These are phyloP conservation scores for Arthrocladium fulminans DNA, from an alignment of 2,329 filamentous ascomycete genomes.

Conservation along the genomic window DNA sequence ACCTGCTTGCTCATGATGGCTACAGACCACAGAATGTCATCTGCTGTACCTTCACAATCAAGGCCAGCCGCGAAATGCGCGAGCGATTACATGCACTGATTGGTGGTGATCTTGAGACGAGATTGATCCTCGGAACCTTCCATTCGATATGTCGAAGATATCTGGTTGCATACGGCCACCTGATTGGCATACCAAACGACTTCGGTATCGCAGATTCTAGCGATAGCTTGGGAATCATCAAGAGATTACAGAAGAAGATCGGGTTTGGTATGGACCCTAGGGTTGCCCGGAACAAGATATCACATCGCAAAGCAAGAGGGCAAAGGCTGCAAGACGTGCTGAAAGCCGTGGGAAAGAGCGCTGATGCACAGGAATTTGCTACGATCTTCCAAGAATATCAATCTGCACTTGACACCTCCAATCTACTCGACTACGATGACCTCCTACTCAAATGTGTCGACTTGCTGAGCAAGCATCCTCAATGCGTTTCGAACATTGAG, in stretches of 20 bases:
- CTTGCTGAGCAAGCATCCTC: conserved; percentile 61
- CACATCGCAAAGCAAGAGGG: conserved; percentile 50
- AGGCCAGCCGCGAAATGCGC: conserved; percentile 89
- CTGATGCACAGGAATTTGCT: conserved; percentile 57
- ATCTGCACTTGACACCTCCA: conserved; percentile 61
- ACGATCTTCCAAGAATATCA: conserved; percentile 68
- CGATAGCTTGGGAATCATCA: conserved; percentile 71
- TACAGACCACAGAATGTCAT: conserved; percentile 79
- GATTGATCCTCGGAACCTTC: conserved; percentile 82
- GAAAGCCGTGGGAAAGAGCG: conserved; percentile 26
- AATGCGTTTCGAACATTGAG: conserved; percentile 81
- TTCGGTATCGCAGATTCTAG: conserved; percentile 85
- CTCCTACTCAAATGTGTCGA: conserved; percentile 75
- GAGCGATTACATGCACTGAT: conserved; percentile 72
- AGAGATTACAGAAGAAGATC: conserved; percentile 69
- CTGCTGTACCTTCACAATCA: conserved; percentile 94
- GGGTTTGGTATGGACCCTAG: conserved; percentile 60
- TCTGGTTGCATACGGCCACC: conserved; percentile 69
- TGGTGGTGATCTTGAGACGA: conserved; percentile 65
- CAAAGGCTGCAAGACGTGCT: conserved; percentile 36
- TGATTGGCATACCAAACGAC: conserved; percentile 70
- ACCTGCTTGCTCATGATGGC: conserved; percentile 64
- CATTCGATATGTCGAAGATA: conserved; percentile 87
- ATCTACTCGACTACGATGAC: conserved; percentile 90
- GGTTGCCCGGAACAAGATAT: conserved; percentile 66